phyloP scores from a whole-genome alignment of 371 early-diverging fungal species.

The Mortierella sp. region DNA sequence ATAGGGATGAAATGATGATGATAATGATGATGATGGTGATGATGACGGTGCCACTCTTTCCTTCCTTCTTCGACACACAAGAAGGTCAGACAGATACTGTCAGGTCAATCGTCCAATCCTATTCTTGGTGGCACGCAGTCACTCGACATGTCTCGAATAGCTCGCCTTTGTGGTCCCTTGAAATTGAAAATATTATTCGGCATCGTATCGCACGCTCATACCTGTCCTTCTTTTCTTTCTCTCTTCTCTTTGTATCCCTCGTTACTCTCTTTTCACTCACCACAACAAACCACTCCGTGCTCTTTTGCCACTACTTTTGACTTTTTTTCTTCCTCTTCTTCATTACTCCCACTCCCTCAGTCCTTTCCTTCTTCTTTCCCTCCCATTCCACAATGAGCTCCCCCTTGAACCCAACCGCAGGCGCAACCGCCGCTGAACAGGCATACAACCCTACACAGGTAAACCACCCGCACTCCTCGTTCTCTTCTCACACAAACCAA shows the following conservation, averaged over 20 bases:
- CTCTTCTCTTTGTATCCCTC: slow-evolving; percentile 5
- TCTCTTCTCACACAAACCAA: background rate
- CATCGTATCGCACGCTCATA: background rate
- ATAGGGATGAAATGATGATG: too few species aligned
- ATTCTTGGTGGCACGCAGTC: background rate
- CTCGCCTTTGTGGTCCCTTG: slow-evolving; percentile 1
- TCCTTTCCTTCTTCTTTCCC: background rate
- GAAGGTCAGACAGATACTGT: too few species aligned
- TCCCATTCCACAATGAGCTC: slow-evolving; percentile 36
- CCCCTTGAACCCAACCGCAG: slow-evolving; percentile 37
- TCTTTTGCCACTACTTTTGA: too few species aligned
- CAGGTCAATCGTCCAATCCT: too few species aligned
- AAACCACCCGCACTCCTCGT: too few species aligned
- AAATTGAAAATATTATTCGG: too few species aligned
- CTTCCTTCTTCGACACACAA: too few species aligned
- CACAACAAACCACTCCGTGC: too few species aligned
- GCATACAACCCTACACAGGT: slow-evolving; percentile 26
- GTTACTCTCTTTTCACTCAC: background rate
- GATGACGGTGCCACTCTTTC: too few species aligned
- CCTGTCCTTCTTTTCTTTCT: background rate
- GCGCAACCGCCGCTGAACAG: slow-evolving; percentile 35
- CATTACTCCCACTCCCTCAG: background rate
- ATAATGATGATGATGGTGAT: too few species aligned
- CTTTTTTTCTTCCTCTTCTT: background rate
- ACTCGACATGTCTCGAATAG: background rate